phyloP scores from a whole-genome alignment of 2,329 filamentous ascomycete genomes.

The Aspergillus terreus region DNA sequence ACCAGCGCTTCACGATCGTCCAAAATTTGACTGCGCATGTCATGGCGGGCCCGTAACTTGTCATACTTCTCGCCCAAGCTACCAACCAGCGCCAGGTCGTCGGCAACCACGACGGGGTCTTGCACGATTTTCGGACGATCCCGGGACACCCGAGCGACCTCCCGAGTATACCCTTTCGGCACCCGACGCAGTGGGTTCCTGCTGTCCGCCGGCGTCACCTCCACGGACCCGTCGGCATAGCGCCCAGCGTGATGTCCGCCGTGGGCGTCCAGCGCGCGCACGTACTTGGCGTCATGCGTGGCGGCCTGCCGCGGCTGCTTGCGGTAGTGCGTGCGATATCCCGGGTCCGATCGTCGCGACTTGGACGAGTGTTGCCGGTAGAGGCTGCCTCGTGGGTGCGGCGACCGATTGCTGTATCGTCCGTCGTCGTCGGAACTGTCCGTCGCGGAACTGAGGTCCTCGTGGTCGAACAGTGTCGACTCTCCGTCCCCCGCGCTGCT shows the following conservation, averaged over 20 bases:
- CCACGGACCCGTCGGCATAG: constrained; percentile 18
- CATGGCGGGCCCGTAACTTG: constrained; percentile 15
- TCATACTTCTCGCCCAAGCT: constrained; percentile 4
- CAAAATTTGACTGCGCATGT: constrained; percentile 24
- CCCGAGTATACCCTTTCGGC: constrained; percentile 6
- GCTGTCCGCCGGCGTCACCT: constrained; percentile 23
- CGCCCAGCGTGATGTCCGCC: neutral
- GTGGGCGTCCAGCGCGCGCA: neutral
- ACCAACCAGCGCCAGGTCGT: constrained; percentile 11
- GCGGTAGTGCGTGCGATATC: constrained; percentile 26
- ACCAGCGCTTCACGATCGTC: constrained; percentile 20
- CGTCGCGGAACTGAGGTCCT: constrained; percentile 23
- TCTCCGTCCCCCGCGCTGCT: constrained; percentile 28
- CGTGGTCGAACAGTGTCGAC: constrained; percentile 24
- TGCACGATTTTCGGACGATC: constrained; percentile 20
- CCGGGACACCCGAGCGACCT: constrained; percentile 13
- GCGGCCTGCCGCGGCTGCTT: constrained; percentile 14
- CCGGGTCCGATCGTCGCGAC: constrained; percentile 11
- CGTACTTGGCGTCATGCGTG: constrained; percentile 1
- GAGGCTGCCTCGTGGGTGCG: constrained; percentile 12
- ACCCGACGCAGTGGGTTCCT: constrained; percentile 7
- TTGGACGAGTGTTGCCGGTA: constrained; percentile 18
- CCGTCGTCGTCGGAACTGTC: constrained; percentile 24
- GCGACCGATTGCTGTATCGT: neutral
- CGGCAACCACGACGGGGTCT: constrained; percentile 5